phyloP scores from a whole-genome alignment of 2,329 filamentous ascomycete species.

The Fusarium sp. region DNA sequence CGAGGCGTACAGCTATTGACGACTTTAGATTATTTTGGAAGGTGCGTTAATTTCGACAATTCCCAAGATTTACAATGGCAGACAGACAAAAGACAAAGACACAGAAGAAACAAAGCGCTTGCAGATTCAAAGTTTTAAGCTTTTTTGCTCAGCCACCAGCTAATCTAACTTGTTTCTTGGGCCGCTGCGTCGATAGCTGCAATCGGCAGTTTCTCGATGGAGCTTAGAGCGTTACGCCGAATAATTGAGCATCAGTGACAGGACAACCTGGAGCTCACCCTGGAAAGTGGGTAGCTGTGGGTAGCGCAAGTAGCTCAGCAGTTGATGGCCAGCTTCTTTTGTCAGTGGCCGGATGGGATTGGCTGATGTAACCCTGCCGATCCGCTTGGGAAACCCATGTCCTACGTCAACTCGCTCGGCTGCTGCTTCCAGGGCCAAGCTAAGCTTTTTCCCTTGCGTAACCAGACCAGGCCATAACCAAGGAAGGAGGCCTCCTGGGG shows the following conservation, averaged over 20 bases:
- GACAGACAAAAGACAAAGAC: background rate
- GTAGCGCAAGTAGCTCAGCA: background rate
- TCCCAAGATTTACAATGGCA: background rate
- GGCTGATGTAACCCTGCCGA: background rate
- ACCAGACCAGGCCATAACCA: background rate
- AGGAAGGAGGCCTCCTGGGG: constrained; percentile 32
- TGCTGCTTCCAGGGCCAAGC: constrained; percentile 3
- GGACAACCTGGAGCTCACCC: constrained; percentile 20
- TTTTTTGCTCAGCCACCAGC: constrained; percentile 24
- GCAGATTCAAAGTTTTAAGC: constrained; percentile 26
- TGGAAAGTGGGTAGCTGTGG: constrained; percentile 17
- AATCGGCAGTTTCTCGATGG: constrained; percentile 24
- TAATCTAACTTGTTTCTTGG: constrained; percentile 4
- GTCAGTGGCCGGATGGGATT: background rate
- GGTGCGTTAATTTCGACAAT: background rate
- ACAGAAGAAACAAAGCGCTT: background rate
- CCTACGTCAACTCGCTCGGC: constrained; percentile 28
- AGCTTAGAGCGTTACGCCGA: constrained; percentile 20
- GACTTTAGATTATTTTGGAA: background rate
- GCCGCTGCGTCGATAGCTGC: background rate
- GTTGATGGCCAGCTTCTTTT: constrained; percentile 3
- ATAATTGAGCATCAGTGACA: constrained; percentile 31
- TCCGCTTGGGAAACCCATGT: constrained; percentile 24
- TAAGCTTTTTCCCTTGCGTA: constrained; percentile 3
- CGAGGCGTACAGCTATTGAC: background rate